These are phyloP conservation scores for Anastatica hierochuntica DNA, from an alignment of 345 rosid species.

Conservation along the genomic window DNA sequence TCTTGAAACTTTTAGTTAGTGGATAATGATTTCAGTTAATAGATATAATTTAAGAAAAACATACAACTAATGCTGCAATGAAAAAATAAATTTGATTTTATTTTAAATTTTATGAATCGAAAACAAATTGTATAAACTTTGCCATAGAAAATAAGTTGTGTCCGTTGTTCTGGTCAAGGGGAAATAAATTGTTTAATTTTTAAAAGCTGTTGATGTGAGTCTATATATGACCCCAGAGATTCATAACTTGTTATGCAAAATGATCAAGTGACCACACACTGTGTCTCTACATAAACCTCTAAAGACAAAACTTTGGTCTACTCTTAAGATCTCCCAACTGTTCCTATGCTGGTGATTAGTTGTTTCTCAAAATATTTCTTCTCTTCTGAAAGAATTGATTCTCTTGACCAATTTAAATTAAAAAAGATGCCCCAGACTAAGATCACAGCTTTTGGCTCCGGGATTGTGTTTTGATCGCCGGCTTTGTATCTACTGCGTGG, in stretches of 20 bases:
- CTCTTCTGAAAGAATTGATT: not conserved
- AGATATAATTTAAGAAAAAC: no score
- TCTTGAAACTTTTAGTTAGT: not conserved
- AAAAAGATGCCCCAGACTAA: not conserved
- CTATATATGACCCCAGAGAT: conserved; percentile 4
- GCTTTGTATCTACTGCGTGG: no score
- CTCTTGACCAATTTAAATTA: not conserved
- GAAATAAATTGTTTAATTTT: not conserved
- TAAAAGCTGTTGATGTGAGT: not conserved
- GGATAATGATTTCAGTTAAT: no score
- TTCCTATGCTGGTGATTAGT: conserved; percentile 5
- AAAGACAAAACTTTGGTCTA: conserved; percentile 5
- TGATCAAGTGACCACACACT: not conserved
- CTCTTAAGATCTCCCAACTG: conserved; percentile 7
- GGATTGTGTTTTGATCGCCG: no score
- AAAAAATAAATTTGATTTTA: no score
- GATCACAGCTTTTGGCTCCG: no score
- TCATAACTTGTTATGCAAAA: conserved; percentile 1
- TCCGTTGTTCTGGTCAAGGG: conserved; percentile 14
- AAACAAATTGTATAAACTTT: no score
- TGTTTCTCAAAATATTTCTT: no score
- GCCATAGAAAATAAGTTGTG: not conserved
- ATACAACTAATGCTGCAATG: no score
- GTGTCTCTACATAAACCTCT: conserved; percentile 9
- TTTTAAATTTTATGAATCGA: no score